Evolutionary conservation across 2,329 filamentous ascomycete species (phyloP), one percentile per base, ranked within the genome.

Genomic region (Basipetospora chlamydospora): DNA sequence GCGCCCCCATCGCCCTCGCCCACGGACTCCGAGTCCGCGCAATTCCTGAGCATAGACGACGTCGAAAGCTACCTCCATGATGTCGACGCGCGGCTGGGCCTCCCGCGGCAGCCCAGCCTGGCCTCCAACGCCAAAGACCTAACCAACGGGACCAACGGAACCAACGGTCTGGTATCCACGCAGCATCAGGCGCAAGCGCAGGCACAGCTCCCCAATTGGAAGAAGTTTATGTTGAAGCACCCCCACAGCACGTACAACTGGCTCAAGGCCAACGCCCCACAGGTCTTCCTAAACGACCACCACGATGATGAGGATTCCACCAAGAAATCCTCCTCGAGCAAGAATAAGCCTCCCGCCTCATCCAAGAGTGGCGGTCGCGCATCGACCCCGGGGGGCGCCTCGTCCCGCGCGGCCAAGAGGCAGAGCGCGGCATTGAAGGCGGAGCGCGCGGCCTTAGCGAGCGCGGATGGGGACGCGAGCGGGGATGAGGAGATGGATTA

Each of bases 191-290:
- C 46, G 49, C 56, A 49, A 62, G 57, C 47, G 58, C 22, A 23
- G 22, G 6, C 6, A 11, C 22, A 23, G 22, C 6, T 23, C 6
- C 11, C 22, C 22, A 23, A 11, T 11, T 6, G 6, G 6, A 23
- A 49, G 45, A 55, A 44, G 53, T 42, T 46, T 51, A 39, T 59
- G 30, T 54, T 64, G 28, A 62, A 65, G 47, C 96, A 96, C 53
- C 86, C 87, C 0, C 82, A 85, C 28, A 92, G 83, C 41, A 87
- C 94, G 3, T 92, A 93, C 61, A 95, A 92, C 56, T 98, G 90
- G 90, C 71, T 98, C 10, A 73, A 84, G 43, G 77, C 84, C 51
- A 70, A 94, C 56, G 78, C 84, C 41, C 82, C 86, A 3, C 78
- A 88, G 54, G 77, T 86, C 33, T 87, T 93, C 60, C 61, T 92